Percentiles rank a stretch among this genome's conserved stretches.
phyloP scores from a whole-genome alignment of 768 basidiomycete species.

The Phaffia tasmanica region DNA sequence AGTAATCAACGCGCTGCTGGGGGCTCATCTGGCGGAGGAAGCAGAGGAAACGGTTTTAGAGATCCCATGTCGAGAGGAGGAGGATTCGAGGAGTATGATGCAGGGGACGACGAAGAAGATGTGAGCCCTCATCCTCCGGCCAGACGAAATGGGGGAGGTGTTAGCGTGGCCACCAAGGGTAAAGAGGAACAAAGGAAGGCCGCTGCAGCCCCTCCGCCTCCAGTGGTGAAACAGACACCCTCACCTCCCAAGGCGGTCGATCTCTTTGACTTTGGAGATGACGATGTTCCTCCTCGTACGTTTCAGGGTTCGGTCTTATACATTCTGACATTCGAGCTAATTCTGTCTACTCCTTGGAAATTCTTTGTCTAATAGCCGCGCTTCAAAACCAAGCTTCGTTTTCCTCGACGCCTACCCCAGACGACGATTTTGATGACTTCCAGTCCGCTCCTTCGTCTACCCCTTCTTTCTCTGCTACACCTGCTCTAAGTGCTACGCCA shows the following conservation, averaged over 20 bases:
- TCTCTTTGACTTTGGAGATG: slow-evolving; percentile 25
- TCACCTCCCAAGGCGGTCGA: slow-evolving; percentile 21
- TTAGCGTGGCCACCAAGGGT: slow-evolving; percentile 29
- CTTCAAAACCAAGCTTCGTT: slow-evolving; percentile 21
- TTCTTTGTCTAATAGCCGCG: neutral
- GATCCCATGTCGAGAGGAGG: slow-evolving; percentile 41
- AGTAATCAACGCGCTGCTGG: neutral
- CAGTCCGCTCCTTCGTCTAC: slow-evolving; percentile 53
- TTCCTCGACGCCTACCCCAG: slow-evolving; percentile 37
- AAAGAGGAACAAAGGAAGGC: slow-evolving; percentile 27
- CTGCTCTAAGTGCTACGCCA: neutral
- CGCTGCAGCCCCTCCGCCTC: neutral
- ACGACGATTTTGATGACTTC: slow-evolving; percentile 81
- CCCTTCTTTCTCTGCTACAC: slow-evolving; percentile 18
- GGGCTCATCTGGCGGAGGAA: slow-evolving; percentile 12
- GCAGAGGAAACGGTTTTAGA: slow-evolving; percentile 30
- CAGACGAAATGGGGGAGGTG: slow-evolving; percentile 14
- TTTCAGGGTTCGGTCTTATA: neutral
- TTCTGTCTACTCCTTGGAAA: neutral
- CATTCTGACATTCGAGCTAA: neutral
- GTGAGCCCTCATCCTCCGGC: slow-evolving; percentile 9
- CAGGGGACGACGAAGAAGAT: slow-evolving; percentile 51
- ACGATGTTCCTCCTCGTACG: slow-evolving; percentile 6
- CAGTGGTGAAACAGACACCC: neutral
- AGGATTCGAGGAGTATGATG: slow-evolving; percentile 77